Evolutionary conservation across 116 monocot genomes (phyloP).

Genomic region (Zostera marina): DNA sequence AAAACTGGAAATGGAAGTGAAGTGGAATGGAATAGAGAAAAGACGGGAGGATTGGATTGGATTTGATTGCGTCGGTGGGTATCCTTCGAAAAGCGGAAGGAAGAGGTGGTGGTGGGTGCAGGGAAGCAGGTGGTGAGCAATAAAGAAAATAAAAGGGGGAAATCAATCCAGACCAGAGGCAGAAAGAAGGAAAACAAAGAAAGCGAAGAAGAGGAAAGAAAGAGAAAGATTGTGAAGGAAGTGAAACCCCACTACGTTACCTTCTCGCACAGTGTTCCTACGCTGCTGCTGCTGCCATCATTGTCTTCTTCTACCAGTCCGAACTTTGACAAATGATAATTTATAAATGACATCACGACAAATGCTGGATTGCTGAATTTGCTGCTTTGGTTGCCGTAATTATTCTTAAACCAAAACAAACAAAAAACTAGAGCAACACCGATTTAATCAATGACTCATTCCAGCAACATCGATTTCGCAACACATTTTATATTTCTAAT

Average conservation of each 20-base stretch:
- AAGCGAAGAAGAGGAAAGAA: not conserved
- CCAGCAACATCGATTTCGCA: too few relatives aligned
- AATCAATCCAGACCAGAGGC: not conserved
- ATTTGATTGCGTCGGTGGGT: not conserved
- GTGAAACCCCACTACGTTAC: not conserved
- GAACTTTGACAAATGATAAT: too few relatives aligned
- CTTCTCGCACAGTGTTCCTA: too few relatives aligned
- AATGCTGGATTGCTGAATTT: too few relatives aligned
- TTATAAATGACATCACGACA: too few relatives aligned
- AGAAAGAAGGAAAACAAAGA: not conserved
- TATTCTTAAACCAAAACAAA: too few relatives aligned
- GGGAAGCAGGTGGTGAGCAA: not conserved
- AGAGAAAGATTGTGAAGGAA: not conserved
- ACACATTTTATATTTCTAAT: too few relatives aligned
- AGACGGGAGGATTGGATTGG: not conserved
- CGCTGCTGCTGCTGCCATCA: too few relatives aligned
- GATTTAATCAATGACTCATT: too few relatives aligned
- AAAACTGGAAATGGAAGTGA: not conserved
- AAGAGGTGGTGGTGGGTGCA: not conserved
- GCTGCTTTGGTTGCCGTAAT: too few relatives aligned
- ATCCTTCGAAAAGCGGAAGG: not conserved
- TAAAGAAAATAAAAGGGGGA: not conserved
- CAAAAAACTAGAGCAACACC: too few relatives aligned
- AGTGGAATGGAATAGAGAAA: conserved; percentile 8
- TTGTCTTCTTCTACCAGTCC: too few relatives aligned